A percentile compares a stretch with the other conserved stretches of the same genome.
phyloP scores from a whole-genome alignment of 306 rosid species.

The Gleditsia sinensis region DNA sequence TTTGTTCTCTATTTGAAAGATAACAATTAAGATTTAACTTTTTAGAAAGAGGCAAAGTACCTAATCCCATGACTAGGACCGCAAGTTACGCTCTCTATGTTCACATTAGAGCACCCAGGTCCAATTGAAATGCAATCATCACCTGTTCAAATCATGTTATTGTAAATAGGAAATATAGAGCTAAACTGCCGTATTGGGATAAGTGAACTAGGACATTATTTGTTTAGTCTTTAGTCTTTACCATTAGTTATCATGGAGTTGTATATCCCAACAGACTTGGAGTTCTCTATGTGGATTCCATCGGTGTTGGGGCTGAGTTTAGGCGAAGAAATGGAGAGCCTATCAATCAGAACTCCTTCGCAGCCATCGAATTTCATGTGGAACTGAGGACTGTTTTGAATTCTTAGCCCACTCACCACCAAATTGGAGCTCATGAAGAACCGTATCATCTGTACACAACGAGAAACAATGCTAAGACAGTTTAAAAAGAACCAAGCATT shows the following conservation, averaged over 20 bases:
- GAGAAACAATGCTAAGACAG: not conserved
- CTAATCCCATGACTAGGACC: slow-evolving; percentile 99
- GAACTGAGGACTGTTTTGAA: slow-evolving; percentile 86
- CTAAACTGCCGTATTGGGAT: slow-evolving; percentile 7
- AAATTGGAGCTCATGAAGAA: slow-evolving; percentile 91
- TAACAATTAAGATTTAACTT: not conserved
- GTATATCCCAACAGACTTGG: slow-evolving; percentile 68
- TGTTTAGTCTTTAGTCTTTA: slow-evolving; percentile 36
- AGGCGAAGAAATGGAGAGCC: slow-evolving; percentile 77
- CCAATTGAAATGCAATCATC: slow-evolving; percentile 98
- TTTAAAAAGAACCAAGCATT: not conserved
- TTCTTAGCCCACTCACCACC: slow-evolving; percentile 65
- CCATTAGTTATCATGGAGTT: slow-evolving; percentile 84
- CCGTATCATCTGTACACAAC: slow-evolving; percentile 60
- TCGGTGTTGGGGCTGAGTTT: slow-evolving; percentile 97
- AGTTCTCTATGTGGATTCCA: slow-evolving; percentile 84
- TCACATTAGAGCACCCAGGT: slow-evolving; percentile 74
- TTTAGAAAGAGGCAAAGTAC: slow-evolving; percentile 39
- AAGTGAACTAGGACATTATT: not conserved
- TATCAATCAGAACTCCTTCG: slow-evolving; percentile 75
- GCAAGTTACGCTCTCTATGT: slow-evolving; percentile 82
- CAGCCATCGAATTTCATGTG: slow-evolving; percentile 94
- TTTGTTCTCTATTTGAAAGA: no score
- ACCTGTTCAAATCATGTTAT: slow-evolving; percentile 53
- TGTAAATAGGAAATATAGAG: not conserved